These are phyloP conservation scores for Volvox africanus DNA, from an alignment of 139 green algal genomes.

Conservation along the genomic window DNA sequence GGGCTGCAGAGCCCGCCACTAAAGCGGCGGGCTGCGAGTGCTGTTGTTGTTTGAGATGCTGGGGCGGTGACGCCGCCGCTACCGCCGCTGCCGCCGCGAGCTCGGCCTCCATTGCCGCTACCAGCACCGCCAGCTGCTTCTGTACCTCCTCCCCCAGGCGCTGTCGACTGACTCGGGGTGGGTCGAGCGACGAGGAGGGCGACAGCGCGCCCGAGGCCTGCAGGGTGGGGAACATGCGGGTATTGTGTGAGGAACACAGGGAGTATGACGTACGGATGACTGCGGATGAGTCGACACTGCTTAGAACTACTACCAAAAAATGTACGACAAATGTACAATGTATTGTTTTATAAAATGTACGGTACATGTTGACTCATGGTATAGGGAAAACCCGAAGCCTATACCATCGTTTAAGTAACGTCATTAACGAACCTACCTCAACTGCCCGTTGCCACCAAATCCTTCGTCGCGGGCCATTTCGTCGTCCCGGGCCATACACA, in stretches of 20 bases:
- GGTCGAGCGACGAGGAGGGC: background rate
- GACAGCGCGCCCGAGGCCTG: background rate
- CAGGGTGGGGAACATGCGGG: background rate
- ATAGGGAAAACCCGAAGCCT: too few relatives aligned
- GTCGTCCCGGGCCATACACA: background rate
- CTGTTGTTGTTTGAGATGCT: too few relatives aligned
- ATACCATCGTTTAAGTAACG: too few relatives aligned
- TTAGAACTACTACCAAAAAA: too few relatives aligned
- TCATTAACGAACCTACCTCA: constrained; percentile 22
- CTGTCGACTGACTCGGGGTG: background rate
- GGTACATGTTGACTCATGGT: too few relatives aligned
- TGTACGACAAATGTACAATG: too few relatives aligned
- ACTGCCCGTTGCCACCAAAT: constrained; percentile 25
- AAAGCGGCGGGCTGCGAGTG: too few relatives aligned
- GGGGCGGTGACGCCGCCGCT: background rate
- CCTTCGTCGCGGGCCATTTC: background rate
- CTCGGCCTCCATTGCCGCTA: background rate
- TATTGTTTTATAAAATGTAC: too few relatives aligned
- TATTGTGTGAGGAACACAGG: background rate
- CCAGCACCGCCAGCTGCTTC: background rate
- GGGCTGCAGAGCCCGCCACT: too few relatives aligned
- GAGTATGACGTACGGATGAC: too few relatives aligned
- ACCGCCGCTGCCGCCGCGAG: background rate
- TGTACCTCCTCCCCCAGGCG: background rate
- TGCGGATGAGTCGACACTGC: too few relatives aligned